Evolutionary conservation across 2,329 filamentous ascomycete species (phyloP), one percentile per base, ranked within the genome.

Genomic region (Penicillium sp.): DNA sequence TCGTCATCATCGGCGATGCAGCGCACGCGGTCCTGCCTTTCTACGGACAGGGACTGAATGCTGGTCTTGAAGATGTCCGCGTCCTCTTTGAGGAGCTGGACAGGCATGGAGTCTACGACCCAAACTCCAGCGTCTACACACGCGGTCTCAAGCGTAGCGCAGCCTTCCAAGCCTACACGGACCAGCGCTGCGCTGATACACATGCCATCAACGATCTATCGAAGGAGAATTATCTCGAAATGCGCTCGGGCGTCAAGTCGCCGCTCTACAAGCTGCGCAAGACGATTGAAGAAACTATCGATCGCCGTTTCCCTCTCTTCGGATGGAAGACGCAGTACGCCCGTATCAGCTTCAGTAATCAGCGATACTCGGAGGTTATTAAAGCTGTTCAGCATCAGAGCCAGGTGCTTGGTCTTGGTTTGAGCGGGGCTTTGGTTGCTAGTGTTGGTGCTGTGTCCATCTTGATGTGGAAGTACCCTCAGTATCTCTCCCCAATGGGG

Each of bases 1-100:
- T 79, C 29, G 88, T 95, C 52, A 88, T 98, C 43, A 67, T 98
- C 32, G 93, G 93, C 51, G 93, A 98, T 65, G 89, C 93, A 7
- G 90, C 93, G 0, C 93, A 98, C 67, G 93, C 94, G 50, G 96
- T 98, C 84, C 89, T 98, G 0, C 93, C 93, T 0, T 98, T 98
- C 70, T 98, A 97, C 68, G 93, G 93, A 0, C 93, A 98, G 68
- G 93, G 93, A 33, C 94, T 98, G 83, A 98, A 98, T 64, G 87
- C 93, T 0, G 93, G 93, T 0, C 80, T 98, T 37, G 93, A 98
- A 72, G 91, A 96, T 61, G 89, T 98, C 12, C 83, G 86, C 7
- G 83, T 95, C 5, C 79, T 98, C 1, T 98, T 95, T 69, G 81
- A 83, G 0, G 77, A 85, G 38, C 75, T 97, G 1, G 90, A 96